phyloP scores from a whole-genome alignment of 345 rosid genomes.

The Mallotus nudiflorus region DNA sequence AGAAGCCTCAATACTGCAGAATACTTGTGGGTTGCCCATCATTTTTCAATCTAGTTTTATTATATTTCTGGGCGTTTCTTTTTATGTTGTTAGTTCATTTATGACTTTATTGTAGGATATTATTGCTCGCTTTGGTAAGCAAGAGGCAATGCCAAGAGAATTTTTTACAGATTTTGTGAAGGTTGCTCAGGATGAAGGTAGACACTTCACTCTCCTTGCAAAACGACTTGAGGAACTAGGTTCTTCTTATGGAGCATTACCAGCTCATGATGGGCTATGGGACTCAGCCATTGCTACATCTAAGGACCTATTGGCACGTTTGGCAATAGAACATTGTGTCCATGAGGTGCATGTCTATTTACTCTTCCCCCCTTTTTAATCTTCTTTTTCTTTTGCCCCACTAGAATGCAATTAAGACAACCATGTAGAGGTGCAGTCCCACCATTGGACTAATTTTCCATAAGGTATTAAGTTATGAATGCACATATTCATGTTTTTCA shows the following conservation, averaged over 20 bases:
- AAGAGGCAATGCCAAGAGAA: constrained; percentile 88
- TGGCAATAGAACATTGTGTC: constrained; percentile 88
- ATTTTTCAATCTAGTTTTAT: background rate
- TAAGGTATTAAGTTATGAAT: background rate
- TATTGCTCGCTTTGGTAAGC: constrained; percentile 88
- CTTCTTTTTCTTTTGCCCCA: background rate
- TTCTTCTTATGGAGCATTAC: constrained; percentile 74
- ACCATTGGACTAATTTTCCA: background rate
- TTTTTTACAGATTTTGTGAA: constrained; percentile 85
- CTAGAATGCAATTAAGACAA: background rate
- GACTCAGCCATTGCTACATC: constrained; percentile 87
- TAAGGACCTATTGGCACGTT: constrained; percentile 63
- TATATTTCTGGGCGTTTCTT: background rate
- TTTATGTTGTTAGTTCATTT: constrained; percentile 36
- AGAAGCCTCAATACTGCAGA: too few species aligned
- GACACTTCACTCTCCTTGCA: constrained; percentile 79
- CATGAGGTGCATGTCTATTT: constrained; percentile 59
- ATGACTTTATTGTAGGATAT: constrained; percentile 53
- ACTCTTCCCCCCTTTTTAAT: background rate
- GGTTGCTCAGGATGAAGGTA: constrained; percentile 91
- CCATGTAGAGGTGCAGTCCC: background rate
- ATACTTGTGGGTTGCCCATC: too few species aligned
- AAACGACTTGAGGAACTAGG: constrained; percentile 78
- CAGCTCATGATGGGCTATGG: constrained; percentile 95
- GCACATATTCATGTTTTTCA: background rate